Evolutionary conservation across 495 filamentous ascomycete genomes (phyloP), one percentile per base, ranked within the genome.

Genomic region (Hypoxylon cercidicola): DNA sequence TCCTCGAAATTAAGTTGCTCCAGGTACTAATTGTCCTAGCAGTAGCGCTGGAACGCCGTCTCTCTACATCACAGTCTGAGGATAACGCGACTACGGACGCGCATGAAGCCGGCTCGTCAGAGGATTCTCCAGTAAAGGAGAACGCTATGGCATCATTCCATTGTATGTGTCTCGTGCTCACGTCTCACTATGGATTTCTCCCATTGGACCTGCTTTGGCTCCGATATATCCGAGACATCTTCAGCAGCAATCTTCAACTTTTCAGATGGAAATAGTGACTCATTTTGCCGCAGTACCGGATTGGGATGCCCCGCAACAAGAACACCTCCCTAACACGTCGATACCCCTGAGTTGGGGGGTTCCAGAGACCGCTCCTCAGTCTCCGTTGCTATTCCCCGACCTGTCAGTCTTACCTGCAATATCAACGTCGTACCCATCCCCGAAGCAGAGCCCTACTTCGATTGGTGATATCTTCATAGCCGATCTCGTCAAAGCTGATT

Each of bases 401-500:
- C 7, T 64, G 15, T 15, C 43, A 9, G 51, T 60, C 45, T 73
- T 78, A 7, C 74, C 76, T 3, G 56, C 75, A 3, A 66, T 71
- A 9, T 64, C 76, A 23, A 46, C 68, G n/a, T 66, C 72, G 5
- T 66, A 62, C 21, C 62, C 65, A 9, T 68, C 65, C 2, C 65
- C 65, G 7, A 68, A 60, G 23, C 60, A 63, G 46, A 68, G 65
- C 16, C 65, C 65, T 11, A 21, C 55, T 25, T 60, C 67, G 7
- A 15, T 59, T 35, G 43, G 50, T 21, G 62, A 66, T 51, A 11
- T 66, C 2, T 63, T 74, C 11, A 56, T 77, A n/a, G 47, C 74
- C 10, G 77, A 79, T 9, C 58, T 82, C 48, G 77, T 81, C 53
- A 74, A 70, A 13, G 75, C 75, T 15, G 81, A 85, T 60, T 58